These are phyloP conservation scores for Raphanus sativus DNA, from an alignment of 345 rosid species.

Conservation along the genomic window DNA sequence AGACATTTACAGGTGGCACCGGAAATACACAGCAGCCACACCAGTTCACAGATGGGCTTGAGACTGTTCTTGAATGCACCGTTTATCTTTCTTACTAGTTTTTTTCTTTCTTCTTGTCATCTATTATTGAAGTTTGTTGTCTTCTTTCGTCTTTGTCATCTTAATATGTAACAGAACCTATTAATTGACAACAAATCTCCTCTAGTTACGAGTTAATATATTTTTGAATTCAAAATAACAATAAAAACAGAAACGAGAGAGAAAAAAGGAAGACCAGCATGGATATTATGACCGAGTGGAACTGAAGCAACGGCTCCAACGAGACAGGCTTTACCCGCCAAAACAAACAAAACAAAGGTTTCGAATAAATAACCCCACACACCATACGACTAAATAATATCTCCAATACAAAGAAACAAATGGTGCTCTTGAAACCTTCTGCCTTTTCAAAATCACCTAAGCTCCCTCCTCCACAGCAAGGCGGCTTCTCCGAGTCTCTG, in stretches of 20 bases:
- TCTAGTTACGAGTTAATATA: not conserved
- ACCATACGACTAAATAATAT: not conserved
- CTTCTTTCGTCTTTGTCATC: not conserved
- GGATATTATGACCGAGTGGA: not conserved
- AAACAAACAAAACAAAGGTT: constrained; percentile 3
- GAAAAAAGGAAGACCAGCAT: constrained; percentile 4
- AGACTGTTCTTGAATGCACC: constrained; percentile 63
- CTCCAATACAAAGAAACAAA: constrained; percentile 4
- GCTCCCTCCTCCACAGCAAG: not conserved
- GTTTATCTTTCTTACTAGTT: constrained; percentile 51
- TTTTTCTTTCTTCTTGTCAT: not conserved
- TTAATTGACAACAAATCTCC: not conserved
- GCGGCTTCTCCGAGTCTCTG: constrained; percentile 49
- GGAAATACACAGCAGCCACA: constrained; percentile 51
- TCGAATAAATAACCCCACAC: constrained; percentile 22
- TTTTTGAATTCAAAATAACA: not conserved
- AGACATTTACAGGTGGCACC: constrained; percentile 50
- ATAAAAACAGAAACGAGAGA: not conserved
- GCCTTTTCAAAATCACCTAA: constrained; percentile 3
- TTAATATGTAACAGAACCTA: not conserved
- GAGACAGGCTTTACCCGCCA: not conserved
- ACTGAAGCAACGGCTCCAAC: constrained; percentile 30
- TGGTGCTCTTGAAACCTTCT: constrained; percentile 33
- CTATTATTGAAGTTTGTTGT: not conserved
- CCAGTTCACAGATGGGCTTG: constrained; percentile 59